phyloP scores from a whole-genome alignment of 345 rosid genomes.

The Boechera divaricarpa region DNA sequence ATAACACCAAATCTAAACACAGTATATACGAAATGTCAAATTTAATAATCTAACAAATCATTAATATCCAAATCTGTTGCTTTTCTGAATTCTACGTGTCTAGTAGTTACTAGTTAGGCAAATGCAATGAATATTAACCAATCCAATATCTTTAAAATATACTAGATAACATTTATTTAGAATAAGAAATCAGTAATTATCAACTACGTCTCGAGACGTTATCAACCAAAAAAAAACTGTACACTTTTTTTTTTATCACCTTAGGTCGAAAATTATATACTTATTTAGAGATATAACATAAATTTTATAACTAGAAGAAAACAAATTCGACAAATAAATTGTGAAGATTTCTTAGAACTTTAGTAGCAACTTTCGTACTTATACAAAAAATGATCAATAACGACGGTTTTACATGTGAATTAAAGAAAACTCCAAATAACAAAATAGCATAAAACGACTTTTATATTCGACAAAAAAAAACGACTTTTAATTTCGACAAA shows the following conservation, averaged over 20 bases:
- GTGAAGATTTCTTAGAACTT: not conserved
- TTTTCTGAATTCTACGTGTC: constrained; percentile 16
- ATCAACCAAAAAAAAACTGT: not conserved
- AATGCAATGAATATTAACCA: constrained; percentile 15
- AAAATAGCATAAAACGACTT: not conserved
- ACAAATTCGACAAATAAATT: not conserved
- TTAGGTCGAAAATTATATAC: not conserved
- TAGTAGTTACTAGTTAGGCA: constrained; percentile 25
- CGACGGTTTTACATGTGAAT: constrained; percentile 11
- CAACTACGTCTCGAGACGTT: constrained; percentile 11
- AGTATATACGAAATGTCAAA: constrained; percentile 21
- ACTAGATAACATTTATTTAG: not conserved
- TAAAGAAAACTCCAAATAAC: constrained; percentile 1
- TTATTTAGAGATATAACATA: too few species aligned
- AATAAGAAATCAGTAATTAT: constrained; percentile 19
- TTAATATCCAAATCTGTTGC: not conserved
- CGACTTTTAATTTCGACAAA: constrained; percentile 1
- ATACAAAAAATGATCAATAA: not conserved
- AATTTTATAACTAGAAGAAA: too few species aligned
- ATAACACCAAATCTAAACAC: constrained; percentile 9
- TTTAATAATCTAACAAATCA: constrained; percentile 19
- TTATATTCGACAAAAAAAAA: too few species aligned
- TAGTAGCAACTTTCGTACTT: not conserved
- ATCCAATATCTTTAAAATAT: not conserved
- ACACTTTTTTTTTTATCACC: not conserved